phyloP scores from a whole-genome alignment of 805 yeast species.

The Clavispora phyllophila region DNA sequence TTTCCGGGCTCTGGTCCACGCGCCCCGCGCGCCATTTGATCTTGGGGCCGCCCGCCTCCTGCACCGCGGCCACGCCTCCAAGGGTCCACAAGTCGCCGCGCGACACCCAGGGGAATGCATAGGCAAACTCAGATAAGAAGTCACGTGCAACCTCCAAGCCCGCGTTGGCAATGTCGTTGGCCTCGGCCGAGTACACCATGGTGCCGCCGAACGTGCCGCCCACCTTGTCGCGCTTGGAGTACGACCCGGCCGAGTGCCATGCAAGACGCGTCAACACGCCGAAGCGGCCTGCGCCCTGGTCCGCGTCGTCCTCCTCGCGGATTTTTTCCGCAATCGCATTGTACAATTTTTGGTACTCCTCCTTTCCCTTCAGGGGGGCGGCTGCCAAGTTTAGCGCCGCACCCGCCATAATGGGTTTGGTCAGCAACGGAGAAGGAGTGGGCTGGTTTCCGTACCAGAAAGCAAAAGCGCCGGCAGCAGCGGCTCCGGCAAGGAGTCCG shows the following conservation, averaged over 20 bases:
- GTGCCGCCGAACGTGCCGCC: constrained; percentile 38
- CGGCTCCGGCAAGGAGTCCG: constrained; percentile 3
- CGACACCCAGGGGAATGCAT: constrained; percentile 54
- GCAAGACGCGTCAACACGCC: constrained; percentile 34
- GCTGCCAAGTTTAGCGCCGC: background rate
- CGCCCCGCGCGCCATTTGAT: constrained; percentile 55
- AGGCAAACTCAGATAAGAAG: constrained; percentile 51
- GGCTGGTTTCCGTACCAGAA: constrained; percentile 1
- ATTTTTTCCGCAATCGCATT: constrained; percentile 62
- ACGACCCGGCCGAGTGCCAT: constrained; percentile 37
- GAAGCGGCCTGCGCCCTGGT: constrained; percentile 34
- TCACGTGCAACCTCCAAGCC: constrained; percentile 52
- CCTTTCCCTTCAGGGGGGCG: background rate
- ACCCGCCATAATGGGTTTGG: background rate
- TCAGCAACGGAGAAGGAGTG: background rate
- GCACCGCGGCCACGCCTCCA: constrained; percentile 63
- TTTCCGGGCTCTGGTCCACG: constrained; percentile 24
- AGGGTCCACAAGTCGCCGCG: constrained; percentile 70
- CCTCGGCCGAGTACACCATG: constrained; percentile 42
- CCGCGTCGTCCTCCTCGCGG: constrained; percentile 19
- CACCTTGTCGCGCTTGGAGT: constrained; percentile 19
- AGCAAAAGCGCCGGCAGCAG: constrained; percentile 6
- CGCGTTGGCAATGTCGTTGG: constrained; percentile 48
- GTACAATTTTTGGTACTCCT: constrained; percentile 63
- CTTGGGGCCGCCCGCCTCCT: constrained; percentile 61